Conservation (phyloP, 768 basidiomycete genomes). For the Tylopilus vinaceipallidus region DNA sequence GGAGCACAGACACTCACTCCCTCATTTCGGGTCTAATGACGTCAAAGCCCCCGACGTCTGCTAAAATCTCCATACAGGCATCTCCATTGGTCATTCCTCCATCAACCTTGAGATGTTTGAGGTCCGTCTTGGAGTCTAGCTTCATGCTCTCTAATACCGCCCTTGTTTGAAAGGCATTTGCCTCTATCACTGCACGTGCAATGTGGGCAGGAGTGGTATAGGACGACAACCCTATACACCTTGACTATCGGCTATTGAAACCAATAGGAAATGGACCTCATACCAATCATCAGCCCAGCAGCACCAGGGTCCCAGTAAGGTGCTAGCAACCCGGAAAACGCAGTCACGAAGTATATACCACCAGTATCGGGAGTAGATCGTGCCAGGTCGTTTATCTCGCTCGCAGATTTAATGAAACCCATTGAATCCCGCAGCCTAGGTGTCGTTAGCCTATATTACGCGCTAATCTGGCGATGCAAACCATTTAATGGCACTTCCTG, state of each 20-base stretch:
- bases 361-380: conserved; percentile 74
- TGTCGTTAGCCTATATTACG: not conserved
- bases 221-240: conserved; percentile 61
- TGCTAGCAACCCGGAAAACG: conserved; percentile 92
- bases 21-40: conserved; percentile 95
- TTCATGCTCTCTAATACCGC: conserved; percentile 96
- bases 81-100: conserved; percentile 99
- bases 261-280: conserved; percentile 12
- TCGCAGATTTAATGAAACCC: conserved; percentile 73
- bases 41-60: conserved; percentile 88
- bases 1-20: conserved; percentile 57
- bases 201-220: conserved; percentile 93
- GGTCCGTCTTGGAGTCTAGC: conserved; percentile 75
- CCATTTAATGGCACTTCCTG: conserved; percentile 95
- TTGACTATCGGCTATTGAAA: not conserved
- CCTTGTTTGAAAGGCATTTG: conserved; percentile 93
- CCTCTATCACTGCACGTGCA: conserved; percentile 92
- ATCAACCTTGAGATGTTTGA: conserved; percentile 90
- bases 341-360: conserved; percentile 95
- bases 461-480: conserved; percentile 21
- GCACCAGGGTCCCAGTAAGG: conserved; percentile 98
- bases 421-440: conserved; percentile 86
- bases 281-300: conserved; percentile 80
- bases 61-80: conserved; percentile 80
- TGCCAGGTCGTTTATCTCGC: conserved; percentile 84